Base-by-base conservation (phyloP, 2,329 filamentous ascomycete genomes). In the Gremmenia infestans region DNA sequence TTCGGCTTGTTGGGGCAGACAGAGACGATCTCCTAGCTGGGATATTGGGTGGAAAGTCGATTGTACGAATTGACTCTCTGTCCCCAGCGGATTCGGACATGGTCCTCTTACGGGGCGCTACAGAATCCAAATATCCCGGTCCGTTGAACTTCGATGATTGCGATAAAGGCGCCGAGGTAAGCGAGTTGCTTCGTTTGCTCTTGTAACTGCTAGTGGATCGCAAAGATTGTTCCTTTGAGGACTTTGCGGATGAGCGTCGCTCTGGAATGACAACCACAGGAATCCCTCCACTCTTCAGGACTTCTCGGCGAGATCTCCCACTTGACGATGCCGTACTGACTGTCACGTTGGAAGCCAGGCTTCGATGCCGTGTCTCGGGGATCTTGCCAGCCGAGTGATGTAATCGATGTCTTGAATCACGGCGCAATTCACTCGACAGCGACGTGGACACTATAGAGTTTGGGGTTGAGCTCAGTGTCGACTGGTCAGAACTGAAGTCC, bases 181-280 rank as follows among this genome's bases (percentile, higher is more conserved):
- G 60, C 53, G 82, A 86, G 43, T 74, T 75, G 52, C 79, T 81
- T 57, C 76, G 72, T 63, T 75, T 80, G 2, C 81, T 81, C 48
- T 73, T 76, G 50, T 76, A 77, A 64, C 82, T 86, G 59, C 80
- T 84, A n/a, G 77, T 81, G 19, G 83, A 86, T 54, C 82, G 77
- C 15, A 85, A 70, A 2, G 82, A 85, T 4, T 78, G 80, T 35
- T 81, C 73, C 46, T 67, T 73, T 37, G 73, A 75, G 7, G 78
- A 76, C 56, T 77, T 78, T 11, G 76, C 70, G 19, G 68, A 70
- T 17, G 82, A 80, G 15, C 70, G 73, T 15, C 83, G 79, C 54
- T 81, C 78, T 6, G 83, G 83, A 50, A 87, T 78, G 19, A 87
- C 75, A 6, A 85, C 76, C 7, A 87, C 83, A 1, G 83, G 83